Conservation (phyloP, 192 early-diverging fungal genomes). For the Gaertneriomyces sp. region DNA sequence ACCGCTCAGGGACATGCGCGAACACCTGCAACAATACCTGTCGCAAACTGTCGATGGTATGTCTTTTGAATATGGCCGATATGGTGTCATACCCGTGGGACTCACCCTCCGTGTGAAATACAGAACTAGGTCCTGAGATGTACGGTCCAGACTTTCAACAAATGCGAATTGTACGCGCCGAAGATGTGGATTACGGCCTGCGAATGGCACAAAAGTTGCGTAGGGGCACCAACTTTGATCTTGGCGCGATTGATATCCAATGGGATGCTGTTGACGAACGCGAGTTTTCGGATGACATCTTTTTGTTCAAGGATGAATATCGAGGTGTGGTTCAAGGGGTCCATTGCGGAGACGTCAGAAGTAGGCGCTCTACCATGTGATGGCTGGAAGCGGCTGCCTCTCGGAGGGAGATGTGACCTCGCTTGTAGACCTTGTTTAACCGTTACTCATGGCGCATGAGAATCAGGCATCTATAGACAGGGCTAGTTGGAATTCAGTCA, state of each 20-base stretch:
- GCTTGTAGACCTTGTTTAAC: no score
- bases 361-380: neutral
- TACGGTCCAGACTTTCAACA: constrained; percentile 43
- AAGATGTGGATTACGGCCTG: constrained; percentile 13
- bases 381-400: no score
- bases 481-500: no score
- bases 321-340: constrained; percentile 6
- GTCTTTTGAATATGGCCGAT: no score
- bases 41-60: constrained; percentile 66
- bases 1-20: constrained; percentile 63
- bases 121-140: constrained; percentile 66
- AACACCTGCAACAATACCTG: constrained; percentile 71
- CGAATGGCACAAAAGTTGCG: constrained; percentile 18
- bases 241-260: constrained; percentile 13
- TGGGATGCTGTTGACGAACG: constrained; percentile 27
- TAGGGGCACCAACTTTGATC: neutral
- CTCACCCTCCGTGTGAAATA: no score
- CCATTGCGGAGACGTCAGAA: neutral
- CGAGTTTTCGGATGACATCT: constrained; percentile 25
- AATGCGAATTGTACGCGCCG: constrained; percentile 25
- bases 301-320: constrained; percentile 21
- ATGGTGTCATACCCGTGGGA: no score
- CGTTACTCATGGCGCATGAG: no score
- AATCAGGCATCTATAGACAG: no score
- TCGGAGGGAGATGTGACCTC: no score